Conservation (phyloP, 148 eudicot genomes). For the Limonium bicolor region DNA sequence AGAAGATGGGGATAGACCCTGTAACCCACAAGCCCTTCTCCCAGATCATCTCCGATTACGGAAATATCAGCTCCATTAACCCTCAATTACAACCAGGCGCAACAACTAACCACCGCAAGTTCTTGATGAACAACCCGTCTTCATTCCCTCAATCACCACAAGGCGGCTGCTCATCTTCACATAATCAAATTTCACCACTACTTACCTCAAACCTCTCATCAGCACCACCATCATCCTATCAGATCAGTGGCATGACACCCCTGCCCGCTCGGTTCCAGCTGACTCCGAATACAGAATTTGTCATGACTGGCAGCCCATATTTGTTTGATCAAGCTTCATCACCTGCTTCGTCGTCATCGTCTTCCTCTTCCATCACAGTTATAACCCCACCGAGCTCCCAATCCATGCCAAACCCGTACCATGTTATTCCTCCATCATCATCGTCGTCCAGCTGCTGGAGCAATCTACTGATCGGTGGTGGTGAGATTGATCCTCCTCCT, state of each 20-base stretch:
- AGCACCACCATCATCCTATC: constrained; percentile 4
- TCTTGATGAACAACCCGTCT: background rate
- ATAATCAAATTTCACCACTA: constrained; percentile 8
- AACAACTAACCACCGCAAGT: background rate
- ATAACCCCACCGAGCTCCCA: too few species aligned
- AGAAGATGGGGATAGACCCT: constrained; percentile 76
- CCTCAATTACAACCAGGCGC: constrained; percentile 12
- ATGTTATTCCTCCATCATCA: constrained; percentile 9
- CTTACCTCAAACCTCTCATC: constrained; percentile 4
- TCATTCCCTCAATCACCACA: constrained; percentile 5
- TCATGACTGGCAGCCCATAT: constrained; percentile 1
- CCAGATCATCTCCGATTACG: constrained; percentile 56
- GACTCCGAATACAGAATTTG: too few species aligned
- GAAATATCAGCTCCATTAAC: constrained; percentile 31
- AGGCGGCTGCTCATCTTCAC: constrained; percentile 6
- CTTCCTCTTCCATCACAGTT: constrained; percentile 19
- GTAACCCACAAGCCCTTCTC: constrained; percentile 75
- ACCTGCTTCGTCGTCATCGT: constrained; percentile 34
- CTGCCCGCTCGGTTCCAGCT: constrained; percentile 12
- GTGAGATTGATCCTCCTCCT: constrained; percentile 6
- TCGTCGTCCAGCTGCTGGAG: constrained; percentile 20
- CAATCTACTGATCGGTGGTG: too few species aligned
- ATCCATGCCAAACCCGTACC: constrained; percentile 7
- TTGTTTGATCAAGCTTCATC: constrained; percentile 23
- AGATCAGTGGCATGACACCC: too few species aligned